A percentile compares a stretch with the other conserved stretches of the same genome.
Evolutionary conservation across 768 basidiomycete species (phyloP).

Genomic region (Russula brevipes): DNA sequence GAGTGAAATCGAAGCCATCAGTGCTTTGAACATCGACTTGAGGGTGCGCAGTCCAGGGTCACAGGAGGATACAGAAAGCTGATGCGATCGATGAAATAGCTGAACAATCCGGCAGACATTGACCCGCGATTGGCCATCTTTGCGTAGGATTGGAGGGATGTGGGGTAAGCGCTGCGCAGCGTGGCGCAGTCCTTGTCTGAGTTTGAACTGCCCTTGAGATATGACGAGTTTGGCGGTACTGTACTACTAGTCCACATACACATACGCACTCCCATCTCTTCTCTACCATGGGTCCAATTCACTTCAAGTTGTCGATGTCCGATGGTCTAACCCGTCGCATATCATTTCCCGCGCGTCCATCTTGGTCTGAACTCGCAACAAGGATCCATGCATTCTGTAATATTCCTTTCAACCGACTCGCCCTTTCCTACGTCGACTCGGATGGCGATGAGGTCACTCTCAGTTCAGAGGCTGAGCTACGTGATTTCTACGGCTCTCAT

Average conservation of each 20-base stretch:
- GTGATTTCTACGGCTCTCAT: conserved; percentile 53
- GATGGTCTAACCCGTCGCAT: conserved; percentile 54
- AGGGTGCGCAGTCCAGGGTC: conserved; percentile 43
- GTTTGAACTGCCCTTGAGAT: conserved; percentile 10
- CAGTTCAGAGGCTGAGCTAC: conserved; percentile 71
- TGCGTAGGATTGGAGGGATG: conserved; percentile 32
- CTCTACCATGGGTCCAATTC: conserved; percentile 41
- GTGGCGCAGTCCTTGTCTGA: conserved; percentile 21
- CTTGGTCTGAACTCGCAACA: conserved; percentile 52
- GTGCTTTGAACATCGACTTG: conserved; percentile 53
- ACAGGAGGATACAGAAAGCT: not conserved
- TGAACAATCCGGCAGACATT: conserved; percentile 68
- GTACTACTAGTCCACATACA: no score
- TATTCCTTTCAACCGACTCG: conserved; percentile 55
- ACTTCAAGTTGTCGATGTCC: conserved; percentile 59
- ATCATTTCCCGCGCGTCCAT: conserved; percentile 46
- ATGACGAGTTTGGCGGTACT: not conserved
- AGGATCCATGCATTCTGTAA: conserved; percentile 52
- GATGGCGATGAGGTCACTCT: conserved; percentile 76
- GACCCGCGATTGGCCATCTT: conserved; percentile 65
- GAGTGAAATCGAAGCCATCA: conserved; percentile 55
- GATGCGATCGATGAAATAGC: conserved; percentile 34
- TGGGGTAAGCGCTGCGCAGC: not conserved
- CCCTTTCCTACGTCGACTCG: conserved; percentile 64
- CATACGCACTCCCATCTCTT: not conserved